phyloP scores from a whole-genome alignment of 2,329 filamentous ascomycete genomes.

The Aspergillus sp. region DNA sequence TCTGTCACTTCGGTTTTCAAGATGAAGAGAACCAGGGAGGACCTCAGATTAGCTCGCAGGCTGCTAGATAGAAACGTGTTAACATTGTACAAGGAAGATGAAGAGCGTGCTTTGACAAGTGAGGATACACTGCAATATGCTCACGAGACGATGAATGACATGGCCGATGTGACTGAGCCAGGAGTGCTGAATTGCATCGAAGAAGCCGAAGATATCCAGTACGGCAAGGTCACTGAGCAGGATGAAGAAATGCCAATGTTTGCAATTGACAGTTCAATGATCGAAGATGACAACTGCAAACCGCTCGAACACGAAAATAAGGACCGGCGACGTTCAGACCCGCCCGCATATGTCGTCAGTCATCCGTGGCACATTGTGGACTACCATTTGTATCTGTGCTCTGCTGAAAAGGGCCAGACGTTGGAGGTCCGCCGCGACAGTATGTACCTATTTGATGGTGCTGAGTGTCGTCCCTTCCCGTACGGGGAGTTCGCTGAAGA shows the following conservation, averaged over 20 bases:
- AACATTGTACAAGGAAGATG: not conserved
- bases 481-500: slow-evolving; percentile 23
- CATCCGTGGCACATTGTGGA: slow-evolving; percentile 35
- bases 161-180: not conserved
- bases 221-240: not conserved
- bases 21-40: slow-evolving; percentile 17
- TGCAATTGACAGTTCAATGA: not conserved
- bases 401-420: slow-evolving; percentile 24
- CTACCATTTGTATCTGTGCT: slow-evolving; percentile 32
- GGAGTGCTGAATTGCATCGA: not conserved
- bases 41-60: slow-evolving; percentile 10
- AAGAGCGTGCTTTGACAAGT: not conserved
- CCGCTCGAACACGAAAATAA: not conserved
- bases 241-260: not conserved
- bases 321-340: slow-evolving; percentile 3
- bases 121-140: slow-evolving; percentile 2
- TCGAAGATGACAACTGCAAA: slow-evolving; percentile 8
- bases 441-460: slow-evolving; percentile 26
- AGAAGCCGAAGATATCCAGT: not conserved
- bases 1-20: slow-evolving; percentile 18
- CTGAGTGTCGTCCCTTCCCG: slow-evolving; percentile 24
- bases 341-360: slow-evolving; percentile 13
- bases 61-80: slow-evolving; percentile 2
- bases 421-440: slow-evolving; percentile 17
- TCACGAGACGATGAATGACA: not conserved